A percentile compares a stretch with the other conserved stretches of the same genome.
Evolutionary conservation across 495 filamentous ascomycete species (phyloP).

Genomic region (Glutinoglossum americanum): DNA sequence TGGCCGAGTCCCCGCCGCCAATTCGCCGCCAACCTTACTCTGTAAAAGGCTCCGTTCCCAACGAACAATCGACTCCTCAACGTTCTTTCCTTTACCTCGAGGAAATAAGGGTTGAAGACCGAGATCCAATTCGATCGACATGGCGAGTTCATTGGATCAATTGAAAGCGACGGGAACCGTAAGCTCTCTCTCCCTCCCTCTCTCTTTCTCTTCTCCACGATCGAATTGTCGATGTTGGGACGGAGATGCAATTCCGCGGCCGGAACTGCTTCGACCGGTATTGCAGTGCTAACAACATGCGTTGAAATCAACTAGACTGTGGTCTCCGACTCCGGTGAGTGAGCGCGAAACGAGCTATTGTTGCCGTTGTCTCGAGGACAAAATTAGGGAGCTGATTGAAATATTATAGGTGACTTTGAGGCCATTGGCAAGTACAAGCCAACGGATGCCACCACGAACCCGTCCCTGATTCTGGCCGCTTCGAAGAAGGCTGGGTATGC

Average conservation of each 20-base stretch:
- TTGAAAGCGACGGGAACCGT: constrained; percentile 91
- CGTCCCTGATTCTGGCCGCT: constrained; percentile 88
- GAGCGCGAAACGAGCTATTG: neutral
- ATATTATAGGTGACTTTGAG: neutral
- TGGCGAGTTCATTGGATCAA: constrained; percentile 55
- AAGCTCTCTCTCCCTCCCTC: constrained; percentile 39
- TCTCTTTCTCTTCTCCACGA: constrained; percentile 13
- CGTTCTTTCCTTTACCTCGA: no score
- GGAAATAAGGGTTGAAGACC: no score
- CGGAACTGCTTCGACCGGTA: neutral
- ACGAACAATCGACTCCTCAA: no score
- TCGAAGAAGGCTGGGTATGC: constrained; percentile 97
- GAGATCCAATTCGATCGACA: neutral
- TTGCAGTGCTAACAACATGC: neutral
- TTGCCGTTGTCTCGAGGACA: neutral
- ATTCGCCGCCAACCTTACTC: no score
- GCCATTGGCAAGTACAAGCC: constrained; percentile 98
- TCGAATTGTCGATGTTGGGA: constrained; percentile 7
- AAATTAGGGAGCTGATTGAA: neutral
- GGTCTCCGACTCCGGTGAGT: constrained; percentile 87
- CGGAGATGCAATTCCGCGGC: constrained; percentile 3
- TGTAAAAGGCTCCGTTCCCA: no score
- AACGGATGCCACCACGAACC: constrained; percentile 99
- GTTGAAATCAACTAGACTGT: constrained; percentile 36
- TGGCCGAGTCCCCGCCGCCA: no score